These are phyloP conservation scores for Epichloe gansuensis DNA, from an alignment of 2,329 filamentous ascomycete genomes.

Conservation along the genomic window DNA sequence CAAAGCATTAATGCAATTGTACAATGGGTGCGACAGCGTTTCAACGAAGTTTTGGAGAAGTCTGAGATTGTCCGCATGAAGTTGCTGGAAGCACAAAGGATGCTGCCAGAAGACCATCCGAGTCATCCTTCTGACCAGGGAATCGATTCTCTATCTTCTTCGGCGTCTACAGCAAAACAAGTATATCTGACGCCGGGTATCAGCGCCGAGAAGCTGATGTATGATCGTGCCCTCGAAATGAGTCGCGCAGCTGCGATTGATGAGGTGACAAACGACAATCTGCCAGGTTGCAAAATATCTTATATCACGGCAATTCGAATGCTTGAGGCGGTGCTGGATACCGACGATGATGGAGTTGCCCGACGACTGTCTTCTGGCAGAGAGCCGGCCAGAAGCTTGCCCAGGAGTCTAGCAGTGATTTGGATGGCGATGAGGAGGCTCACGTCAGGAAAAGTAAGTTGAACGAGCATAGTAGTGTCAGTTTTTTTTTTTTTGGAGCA, in stretches of 20 bases:
- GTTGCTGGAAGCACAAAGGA: conserved; percentile 73
- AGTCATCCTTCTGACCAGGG: conserved; percentile 73
- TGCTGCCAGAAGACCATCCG: conserved; percentile 73
- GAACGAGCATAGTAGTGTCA: not conserved
- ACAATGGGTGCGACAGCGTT: conserved; percentile 85
- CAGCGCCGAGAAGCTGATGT: conserved; percentile 95
- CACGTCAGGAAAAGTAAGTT: conserved; percentile 59
- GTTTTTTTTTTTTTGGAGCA: not conserved
- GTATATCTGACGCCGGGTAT: conserved; percentile 79
- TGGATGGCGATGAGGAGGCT: conserved; percentile 58
- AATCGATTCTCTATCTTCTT: conserved; percentile 42
- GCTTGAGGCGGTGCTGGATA: conserved; percentile 87
- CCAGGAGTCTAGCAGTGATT: conserved; percentile 29
- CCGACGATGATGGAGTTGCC: conserved; percentile 47
- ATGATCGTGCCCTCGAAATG: conserved; percentile 95
- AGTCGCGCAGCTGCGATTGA: conserved; percentile 88
- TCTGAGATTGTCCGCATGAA: conserved; percentile 87
- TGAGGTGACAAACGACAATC: conserved; percentile 84
- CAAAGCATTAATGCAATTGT: conserved; percentile 83
- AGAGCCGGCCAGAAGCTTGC: conserved; percentile 28
- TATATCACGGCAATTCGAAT: conserved; percentile 90
- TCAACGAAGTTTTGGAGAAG: conserved; percentile 96
- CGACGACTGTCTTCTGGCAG: conserved; percentile 25
- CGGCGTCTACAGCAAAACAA: conserved; percentile 58
- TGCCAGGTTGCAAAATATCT: conserved; percentile 78